Conservation (phyloP, 345 rosid genomes). For the Camelina neglecta region DNA sequence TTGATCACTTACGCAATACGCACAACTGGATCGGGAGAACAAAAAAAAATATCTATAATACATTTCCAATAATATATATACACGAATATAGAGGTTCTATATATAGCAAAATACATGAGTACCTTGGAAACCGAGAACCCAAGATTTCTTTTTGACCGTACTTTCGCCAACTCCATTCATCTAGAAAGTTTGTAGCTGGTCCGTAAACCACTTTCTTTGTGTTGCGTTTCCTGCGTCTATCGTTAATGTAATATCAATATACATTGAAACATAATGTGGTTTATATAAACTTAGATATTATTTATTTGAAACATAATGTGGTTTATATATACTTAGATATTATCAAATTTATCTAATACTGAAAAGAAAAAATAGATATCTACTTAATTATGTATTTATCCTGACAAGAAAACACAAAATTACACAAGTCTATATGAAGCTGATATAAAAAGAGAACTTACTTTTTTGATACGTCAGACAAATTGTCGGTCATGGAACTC, state of each 20-base stretch:
- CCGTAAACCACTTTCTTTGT: constrained; percentile 71
- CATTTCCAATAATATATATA: background rate
- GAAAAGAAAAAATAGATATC: too few relatives aligned
- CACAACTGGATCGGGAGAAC: too few relatives aligned
- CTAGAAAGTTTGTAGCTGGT: constrained; percentile 62
- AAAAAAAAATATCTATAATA: background rate
- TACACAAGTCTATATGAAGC: background rate
- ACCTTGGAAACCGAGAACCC: constrained; percentile 92
- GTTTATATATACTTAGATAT: background rate
- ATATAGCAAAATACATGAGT: background rate
- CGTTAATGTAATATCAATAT: background rate
- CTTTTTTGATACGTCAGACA: background rate
- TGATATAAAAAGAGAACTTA: background rate
- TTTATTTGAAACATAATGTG: too few relatives aligned
- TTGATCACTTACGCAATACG: constrained; percentile 13
- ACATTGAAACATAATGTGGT: background rate
- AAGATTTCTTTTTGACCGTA: constrained; percentile 88
- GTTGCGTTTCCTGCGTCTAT: background rate
- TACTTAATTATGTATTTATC: too few relatives aligned
- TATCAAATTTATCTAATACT: too few relatives aligned
- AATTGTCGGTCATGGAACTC: background rate
- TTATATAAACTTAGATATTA: too few relatives aligned
- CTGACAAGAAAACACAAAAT: too few relatives aligned
- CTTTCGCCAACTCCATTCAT: constrained; percentile 96
- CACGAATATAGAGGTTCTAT: background rate